Evolutionary conservation across 257 asterid genomes (phyloP), one percentile per base, ranked within the genome.

Genomic region (Jacaranda mimosifolia): DNA sequence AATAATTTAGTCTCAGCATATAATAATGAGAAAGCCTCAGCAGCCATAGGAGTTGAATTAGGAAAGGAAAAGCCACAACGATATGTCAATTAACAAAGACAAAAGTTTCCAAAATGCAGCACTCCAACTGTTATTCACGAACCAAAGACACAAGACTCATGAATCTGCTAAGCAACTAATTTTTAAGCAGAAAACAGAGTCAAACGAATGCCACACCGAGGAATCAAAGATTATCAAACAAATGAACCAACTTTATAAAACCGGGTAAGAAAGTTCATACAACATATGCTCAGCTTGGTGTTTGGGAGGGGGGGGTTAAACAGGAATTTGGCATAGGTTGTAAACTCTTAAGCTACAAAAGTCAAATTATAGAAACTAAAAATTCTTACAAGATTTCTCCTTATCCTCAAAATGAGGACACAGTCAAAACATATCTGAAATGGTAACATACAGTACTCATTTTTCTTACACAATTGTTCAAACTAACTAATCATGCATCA

Each of bases 401-500:
- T 17, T 19, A 65, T 65, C 39, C 9, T 48, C 72, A 66, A 42
- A 42, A 17, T 5, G 18, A 17, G 45, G 1, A 2, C 21, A 68
- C 7, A 42, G 45, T 19, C 36, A 53, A 71, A 71, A 45, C 60
- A 79, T 55, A 3, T 7, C 3, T n/a, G 4, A n/a, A 55, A 55
- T 38, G 35, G 45, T 21, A 14, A 0, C 63, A n/a, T 36, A 48
- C 2, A 19, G 19, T 32, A 51, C 2, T 1, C 57, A 43, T 11
- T 35, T n/a, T 12, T 18, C 66, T 49, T 39, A 21, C 49, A 49
- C 62, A 68, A 53, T 53, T 14, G 4, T 45, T 21, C 52, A 56
- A 68, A 67, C 70, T 8, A 69, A 17, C 56, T 68, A 59, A n/a
- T 40, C 35, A 65, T 40, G 18, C 65, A 64, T 52, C 74, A 70